phyloP scores from a whole-genome alignment of 148 eudicot genomes.

The Camellia lanceoleosa region DNA sequence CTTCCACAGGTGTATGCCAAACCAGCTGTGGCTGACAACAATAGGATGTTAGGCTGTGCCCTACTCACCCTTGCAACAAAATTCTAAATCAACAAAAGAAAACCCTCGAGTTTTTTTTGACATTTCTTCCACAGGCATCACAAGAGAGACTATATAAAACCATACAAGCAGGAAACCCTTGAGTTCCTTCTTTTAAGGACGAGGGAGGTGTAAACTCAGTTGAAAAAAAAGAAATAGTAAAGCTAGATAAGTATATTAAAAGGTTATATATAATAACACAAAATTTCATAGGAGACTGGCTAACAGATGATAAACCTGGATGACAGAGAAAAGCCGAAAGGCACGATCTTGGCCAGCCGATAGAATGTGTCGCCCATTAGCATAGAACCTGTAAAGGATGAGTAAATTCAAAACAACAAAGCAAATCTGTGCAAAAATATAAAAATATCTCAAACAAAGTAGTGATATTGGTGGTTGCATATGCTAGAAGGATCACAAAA shows the following conservation, averaged over 20 bases:
- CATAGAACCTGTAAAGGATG: slow-evolving; percentile 64
- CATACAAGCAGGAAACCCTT: neutral
- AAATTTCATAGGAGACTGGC: neutral
- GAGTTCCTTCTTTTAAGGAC: neutral
- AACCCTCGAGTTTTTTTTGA: neutral
- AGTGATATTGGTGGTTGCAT: neutral
- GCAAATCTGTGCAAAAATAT: neutral
- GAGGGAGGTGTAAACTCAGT: neutral
- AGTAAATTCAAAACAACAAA: neutral
- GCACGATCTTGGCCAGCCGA: slow-evolving; percentile 99
- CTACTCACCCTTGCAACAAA: no score
- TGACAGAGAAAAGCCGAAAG: slow-evolving; percentile 91
- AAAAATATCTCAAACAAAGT: neutral
- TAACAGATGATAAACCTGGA: slow-evolving; percentile 53
- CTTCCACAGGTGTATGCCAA: neutral
- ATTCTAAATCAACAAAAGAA: neutral
- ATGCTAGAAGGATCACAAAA: neutral
- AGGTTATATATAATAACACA: neutral
- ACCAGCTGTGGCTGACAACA: neutral
- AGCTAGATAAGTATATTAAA: neutral
- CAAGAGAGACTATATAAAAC: neutral
- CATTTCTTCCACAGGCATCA: no score
- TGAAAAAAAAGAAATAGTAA: neutral
- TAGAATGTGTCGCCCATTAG: slow-evolving; percentile 91
- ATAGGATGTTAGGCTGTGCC: no score